Evolutionary conservation across 2,329 filamentous ascomycete genomes (phyloP).

Genomic region (Ramularia collo-cygni): DNA sequence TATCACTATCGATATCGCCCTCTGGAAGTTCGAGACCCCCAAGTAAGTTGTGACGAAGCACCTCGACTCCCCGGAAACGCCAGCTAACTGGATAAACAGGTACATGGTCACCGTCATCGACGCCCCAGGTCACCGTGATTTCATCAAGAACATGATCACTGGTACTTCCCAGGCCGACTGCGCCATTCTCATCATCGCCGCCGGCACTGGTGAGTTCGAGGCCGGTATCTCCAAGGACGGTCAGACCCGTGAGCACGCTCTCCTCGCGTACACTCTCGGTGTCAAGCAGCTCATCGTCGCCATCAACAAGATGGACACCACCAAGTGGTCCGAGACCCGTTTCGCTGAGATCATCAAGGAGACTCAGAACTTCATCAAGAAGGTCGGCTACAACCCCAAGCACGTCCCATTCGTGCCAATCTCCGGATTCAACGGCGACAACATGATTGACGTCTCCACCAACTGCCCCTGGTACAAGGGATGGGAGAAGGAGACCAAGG

Average conservation of each 20-base stretch:
- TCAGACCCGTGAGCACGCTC: constrained; percentile 99
- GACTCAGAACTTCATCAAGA: constrained; percentile 99
- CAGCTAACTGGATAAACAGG: constrained; percentile 33
- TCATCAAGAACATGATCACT: constrained; percentile 99
- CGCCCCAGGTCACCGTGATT: constrained; percentile 99
- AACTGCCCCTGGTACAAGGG: constrained; percentile 99
- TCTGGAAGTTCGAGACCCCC: constrained; percentile 99
- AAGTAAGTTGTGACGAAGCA: constrained; percentile 52
- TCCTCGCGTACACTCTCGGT: constrained; percentile 99
- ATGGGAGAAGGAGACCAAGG: constrained; percentile 98
- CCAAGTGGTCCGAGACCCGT: constrained; percentile 95
- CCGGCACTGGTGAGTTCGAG: constrained; percentile 99
- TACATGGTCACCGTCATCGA: constrained; percentile 45
- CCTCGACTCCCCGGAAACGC: too few relatives aligned
- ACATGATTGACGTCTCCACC: constrained; percentile 85
- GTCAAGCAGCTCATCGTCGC: constrained; percentile 99
- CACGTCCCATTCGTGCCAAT: constrained; percentile 96
- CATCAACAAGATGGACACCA: constrained; percentile 99
- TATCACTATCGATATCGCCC: constrained; percentile 99
- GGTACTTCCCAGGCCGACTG: constrained; percentile 99
- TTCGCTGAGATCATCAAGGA: constrained; percentile 99
- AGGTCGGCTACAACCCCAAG: constrained; percentile 99
- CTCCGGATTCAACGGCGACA: constrained; percentile 99
- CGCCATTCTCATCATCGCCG: constrained; percentile 99
- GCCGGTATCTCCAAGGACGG: constrained; percentile 99